Percentiles rank a stretch among this genome's conserved stretches.
phyloP scores from a whole-genome alignment of 176 grass and related monocot species.

The Carex kokanica region DNA sequence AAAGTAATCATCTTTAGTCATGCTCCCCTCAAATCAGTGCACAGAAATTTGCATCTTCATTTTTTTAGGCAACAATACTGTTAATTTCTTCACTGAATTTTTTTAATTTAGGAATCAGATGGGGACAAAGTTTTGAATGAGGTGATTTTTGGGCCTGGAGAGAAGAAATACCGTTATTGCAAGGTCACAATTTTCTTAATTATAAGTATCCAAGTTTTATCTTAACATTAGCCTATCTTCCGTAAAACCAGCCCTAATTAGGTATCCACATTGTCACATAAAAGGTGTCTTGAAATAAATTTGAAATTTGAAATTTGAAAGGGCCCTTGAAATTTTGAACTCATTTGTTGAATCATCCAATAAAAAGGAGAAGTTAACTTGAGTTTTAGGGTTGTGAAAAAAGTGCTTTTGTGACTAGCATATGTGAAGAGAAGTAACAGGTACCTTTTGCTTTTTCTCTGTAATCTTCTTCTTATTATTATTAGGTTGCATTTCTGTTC shows the following conservation, averaged over 20 bases:
- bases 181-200: conserved; percentile 53
- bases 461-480: not conserved
- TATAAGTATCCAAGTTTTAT: not conserved
- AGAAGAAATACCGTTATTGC: conserved; percentile 74
- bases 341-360: not conserved
- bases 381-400: not conserved
- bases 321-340: conserved; percentile 17
- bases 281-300: not conserved
- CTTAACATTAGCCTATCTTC: not conserved
- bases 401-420: not conserved
- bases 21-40: not conserved
- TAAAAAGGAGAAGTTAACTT: not conserved
- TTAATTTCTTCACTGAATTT: conserved; percentile 1
- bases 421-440: not conserved
- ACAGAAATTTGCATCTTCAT: not conserved
- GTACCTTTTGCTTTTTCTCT: not conserved
- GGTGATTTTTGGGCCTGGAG: conserved; percentile 75
- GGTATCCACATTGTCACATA: not conserved
- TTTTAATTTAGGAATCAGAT: conserved; percentile 65
- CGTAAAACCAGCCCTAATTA: not conserved
- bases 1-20: not conserved
- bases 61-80: conserved; percentile 1
- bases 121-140: conserved; percentile 75
- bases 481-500: not conserved
- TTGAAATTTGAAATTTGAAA: not conserved